These are phyloP conservation scores for Penicillium sp. DNA, from an alignment of 2,329 filamentous ascomycete species.

Conservation along the genomic window DNA sequence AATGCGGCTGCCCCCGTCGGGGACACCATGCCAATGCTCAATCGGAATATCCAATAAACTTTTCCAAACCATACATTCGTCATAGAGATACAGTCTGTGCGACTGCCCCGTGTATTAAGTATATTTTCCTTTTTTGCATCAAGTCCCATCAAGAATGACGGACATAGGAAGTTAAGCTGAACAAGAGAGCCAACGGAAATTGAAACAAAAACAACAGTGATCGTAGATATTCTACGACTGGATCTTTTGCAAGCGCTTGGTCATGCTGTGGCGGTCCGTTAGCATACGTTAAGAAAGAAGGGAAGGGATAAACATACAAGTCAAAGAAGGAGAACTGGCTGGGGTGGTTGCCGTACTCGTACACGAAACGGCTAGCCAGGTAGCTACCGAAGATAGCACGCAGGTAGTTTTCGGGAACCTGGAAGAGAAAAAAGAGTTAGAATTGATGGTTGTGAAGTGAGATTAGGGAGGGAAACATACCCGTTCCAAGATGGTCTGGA, in stretches of 20 bases:
- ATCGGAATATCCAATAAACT: slow-evolving; percentile 3
- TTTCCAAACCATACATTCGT: slow-evolving; percentile 22
- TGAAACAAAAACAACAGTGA: slow-evolving; percentile 1
- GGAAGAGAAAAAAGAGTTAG: slow-evolving; percentile 18
- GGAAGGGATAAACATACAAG: slow-evolving; percentile 67
- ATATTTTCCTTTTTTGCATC: slow-evolving; percentile 2
- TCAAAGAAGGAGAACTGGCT: slow-evolving; percentile 98
- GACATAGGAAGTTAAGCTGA: slow-evolving; percentile 4
- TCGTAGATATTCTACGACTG: slow-evolving; percentile 25
- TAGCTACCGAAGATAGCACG: slow-evolving; percentile 95
- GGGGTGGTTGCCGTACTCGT: slow-evolving; percentile 87
- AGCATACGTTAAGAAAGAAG: not conserved
- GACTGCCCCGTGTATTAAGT: slow-evolving; percentile 9
- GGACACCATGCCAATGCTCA: slow-evolving; percentile 4
- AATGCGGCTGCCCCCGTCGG: not conserved
- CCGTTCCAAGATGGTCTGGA: slow-evolving; percentile 81
- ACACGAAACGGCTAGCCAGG: slow-evolving; percentile 92
- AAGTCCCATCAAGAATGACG: not conserved
- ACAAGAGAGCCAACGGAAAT: not conserved
- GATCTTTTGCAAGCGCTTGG: slow-evolving; percentile 35
- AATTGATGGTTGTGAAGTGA: not conserved
- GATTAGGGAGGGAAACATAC: slow-evolving; percentile 42
- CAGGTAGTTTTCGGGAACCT: slow-evolving; percentile 88
- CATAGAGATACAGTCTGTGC: slow-evolving; percentile 2
- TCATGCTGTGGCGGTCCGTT: slow-evolving; percentile 32